Percentiles rank a stretch among this genome's conserved stretches.
Evolutionary conservation across 176 grass and related monocot species (phyloP).

Genomic region (Paspalum notatum): DNA sequence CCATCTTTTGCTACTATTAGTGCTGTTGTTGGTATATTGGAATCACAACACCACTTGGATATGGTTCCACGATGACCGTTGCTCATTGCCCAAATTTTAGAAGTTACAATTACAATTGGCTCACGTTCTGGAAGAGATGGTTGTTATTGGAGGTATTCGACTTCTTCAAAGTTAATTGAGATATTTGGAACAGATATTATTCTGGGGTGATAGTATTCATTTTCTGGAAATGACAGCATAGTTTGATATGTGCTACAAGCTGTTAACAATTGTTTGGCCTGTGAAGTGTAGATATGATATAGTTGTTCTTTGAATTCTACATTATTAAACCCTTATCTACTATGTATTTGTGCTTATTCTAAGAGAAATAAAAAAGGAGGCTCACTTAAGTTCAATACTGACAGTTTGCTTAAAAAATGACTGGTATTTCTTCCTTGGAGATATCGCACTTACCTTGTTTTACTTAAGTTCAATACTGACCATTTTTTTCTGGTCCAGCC

Average conservation of each 20-base stretch:
- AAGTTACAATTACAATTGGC: neutral
- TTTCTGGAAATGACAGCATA: neutral
- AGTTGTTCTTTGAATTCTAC: neutral
- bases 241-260: neutral
- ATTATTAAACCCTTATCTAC: neutral
- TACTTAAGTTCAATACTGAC: too few species aligned
- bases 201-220: neutral
- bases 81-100: neutral
- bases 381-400: neutral
- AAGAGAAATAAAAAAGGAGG: neutral
- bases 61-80: neutral
- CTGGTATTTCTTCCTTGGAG: neutral
- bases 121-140: neutral
- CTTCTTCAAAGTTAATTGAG: conserved; percentile 7
- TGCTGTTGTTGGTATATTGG: neutral
- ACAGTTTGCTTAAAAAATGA: neutral
- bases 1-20: neutral
- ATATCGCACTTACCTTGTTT: neutral
- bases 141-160: neutral
- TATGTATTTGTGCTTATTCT: neutral
- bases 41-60: neutral
- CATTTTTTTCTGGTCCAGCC: neutral
- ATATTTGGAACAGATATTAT: conserved; percentile 7
- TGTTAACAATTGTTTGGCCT: neutral
- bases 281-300: conserved; percentile 23